phyloP scores from a whole-genome alignment of 78 protist species.

The Chrysochromulina parva region DNA sequence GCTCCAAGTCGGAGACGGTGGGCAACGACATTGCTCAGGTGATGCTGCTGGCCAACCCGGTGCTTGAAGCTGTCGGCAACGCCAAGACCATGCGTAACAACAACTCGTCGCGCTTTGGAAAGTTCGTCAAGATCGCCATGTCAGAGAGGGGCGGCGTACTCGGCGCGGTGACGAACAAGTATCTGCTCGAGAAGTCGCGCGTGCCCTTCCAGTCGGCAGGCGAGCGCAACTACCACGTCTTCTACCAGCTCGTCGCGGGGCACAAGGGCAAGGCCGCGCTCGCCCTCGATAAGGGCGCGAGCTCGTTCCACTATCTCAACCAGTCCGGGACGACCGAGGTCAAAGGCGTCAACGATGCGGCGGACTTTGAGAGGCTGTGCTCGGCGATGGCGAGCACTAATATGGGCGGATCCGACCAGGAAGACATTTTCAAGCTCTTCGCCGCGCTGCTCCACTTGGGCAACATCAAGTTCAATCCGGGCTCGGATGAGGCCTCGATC shows the following conservation, averaged over 20 bases:
- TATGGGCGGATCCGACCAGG: no score
- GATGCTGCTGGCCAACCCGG: slow-evolving; percentile 57
- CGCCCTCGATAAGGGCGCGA: neutral
- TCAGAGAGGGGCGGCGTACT: neutral
- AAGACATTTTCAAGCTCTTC: neutral
- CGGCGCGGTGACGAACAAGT: slow-evolving; percentile 55
- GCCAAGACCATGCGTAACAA: slow-evolving; percentile 47
- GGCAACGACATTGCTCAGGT: neutral
- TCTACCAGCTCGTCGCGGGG: slow-evolving; percentile 76
- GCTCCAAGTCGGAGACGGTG: slow-evolving; percentile 23
- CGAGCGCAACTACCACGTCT: slow-evolving; percentile 95
- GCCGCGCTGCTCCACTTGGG: neutral
- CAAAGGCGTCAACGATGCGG: neutral
- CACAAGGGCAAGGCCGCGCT: neutral
- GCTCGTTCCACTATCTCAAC: neutral
- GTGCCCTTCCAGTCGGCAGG: slow-evolving; percentile 71
- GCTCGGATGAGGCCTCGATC: neutral
- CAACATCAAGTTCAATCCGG: neutral
- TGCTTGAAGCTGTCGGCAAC: slow-evolving; percentile 74
- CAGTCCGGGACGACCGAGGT: neutral
- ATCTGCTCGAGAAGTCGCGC: slow-evolving; percentile 84
- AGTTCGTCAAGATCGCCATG: slow-evolving; percentile 22
- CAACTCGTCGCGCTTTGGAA: slow-evolving; percentile 45
- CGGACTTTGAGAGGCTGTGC: neutral
- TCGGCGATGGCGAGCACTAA: neutral